Conservation (phyloP, 1,284 basidiomycete genomes). For the Coriolopsis trogii region DNA sequence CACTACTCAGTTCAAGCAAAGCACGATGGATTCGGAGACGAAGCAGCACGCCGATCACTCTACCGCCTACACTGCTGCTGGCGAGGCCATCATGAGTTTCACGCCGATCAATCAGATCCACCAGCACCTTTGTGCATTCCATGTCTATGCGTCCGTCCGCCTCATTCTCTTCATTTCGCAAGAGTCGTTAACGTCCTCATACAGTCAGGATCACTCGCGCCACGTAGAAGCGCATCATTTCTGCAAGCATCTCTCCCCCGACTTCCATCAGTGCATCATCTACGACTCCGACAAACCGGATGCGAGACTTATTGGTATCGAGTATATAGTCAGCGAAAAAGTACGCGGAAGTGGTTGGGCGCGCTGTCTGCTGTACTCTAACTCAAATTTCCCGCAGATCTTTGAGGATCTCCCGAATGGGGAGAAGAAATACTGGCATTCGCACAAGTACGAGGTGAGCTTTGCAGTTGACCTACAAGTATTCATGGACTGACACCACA, state of each 20-base stretch:
- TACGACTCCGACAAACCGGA: constrained; percentile 49
- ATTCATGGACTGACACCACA: background rate
- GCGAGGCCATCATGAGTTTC: constrained; percentile 46
- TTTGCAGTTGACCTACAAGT: background rate
- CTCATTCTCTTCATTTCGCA: background rate
- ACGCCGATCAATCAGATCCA: constrained; percentile 48
- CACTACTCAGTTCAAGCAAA: too few relatives aligned
- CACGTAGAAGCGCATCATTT: constrained; percentile 47
- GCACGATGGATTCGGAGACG: constrained; percentile 31
- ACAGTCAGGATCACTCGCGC: constrained; percentile 41
- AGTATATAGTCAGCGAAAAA: constrained; percentile 52
- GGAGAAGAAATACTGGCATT: constrained; percentile 57
- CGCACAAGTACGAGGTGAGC: constrained; percentile 37
- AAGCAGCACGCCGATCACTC: constrained; percentile 34
- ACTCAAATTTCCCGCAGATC: constrained; percentile 23
- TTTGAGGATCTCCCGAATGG: constrained; percentile 45
- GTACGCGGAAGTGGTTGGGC: constrained; percentile 22
- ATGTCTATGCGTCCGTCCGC: constrained; percentile 29
- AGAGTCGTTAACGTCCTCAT: background rate
- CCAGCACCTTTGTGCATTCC: constrained; percentile 52
- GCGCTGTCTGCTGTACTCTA: background rate
- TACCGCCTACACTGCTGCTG: constrained; percentile 35
- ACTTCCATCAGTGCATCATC: constrained; percentile 41
- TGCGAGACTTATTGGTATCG: constrained; percentile 53
- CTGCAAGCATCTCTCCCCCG: constrained; percentile 40